Evolutionary conservation across 2,329 filamentous ascomycete genomes (phyloP), one percentile per base, ranked within the genome.

Genomic region (Hymenoscyphus occultus): DNA sequence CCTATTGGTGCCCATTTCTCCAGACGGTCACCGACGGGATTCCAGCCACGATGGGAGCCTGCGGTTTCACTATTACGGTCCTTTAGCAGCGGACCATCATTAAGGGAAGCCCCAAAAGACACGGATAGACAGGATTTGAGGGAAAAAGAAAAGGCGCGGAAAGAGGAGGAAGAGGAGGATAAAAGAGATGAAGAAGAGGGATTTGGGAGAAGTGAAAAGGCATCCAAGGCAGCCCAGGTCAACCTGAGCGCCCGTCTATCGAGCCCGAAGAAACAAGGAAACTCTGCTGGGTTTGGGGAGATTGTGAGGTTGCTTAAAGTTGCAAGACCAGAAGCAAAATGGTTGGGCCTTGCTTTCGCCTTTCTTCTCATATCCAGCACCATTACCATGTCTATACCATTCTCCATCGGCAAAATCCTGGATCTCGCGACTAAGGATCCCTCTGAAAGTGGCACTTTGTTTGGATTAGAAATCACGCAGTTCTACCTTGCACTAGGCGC

Each of bases 321-420:
- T 75, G 95, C 95, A 13, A 84, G 86, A 63, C 94, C 94, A 2
- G 95, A 99, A 79, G 80, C 90, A 39, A 89, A 83, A 74, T 90
- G 91, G 77, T 86, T 99, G 16, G 83, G 82, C 6, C 78, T 90
- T 69, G 96, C 96, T 3, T 94, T 98, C 76, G 76, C 90, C 63
- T 90, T 97, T 75, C 83, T 99, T 60, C 83, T 99, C 65, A 83
- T 97, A 68, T 97, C 94, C 16, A 98, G 94, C 3, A 85, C 88
- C 61, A 93, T 99, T 71, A 96, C 93, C 64, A 96, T 99, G 90
- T 93, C 92, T 1, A 91, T 99, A 66, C 95, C 95, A 1, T 97
- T 97, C 76, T 96, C 93, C 0, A 96, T 99, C 70, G 95, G 95
- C 64, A 94, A 93, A 75, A 96, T 99, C 68, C 82, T 99, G 76